Base-by-base conservation (phyloP, 768 basidiomycete species). In the Amylocystis lapponica region DNA sequence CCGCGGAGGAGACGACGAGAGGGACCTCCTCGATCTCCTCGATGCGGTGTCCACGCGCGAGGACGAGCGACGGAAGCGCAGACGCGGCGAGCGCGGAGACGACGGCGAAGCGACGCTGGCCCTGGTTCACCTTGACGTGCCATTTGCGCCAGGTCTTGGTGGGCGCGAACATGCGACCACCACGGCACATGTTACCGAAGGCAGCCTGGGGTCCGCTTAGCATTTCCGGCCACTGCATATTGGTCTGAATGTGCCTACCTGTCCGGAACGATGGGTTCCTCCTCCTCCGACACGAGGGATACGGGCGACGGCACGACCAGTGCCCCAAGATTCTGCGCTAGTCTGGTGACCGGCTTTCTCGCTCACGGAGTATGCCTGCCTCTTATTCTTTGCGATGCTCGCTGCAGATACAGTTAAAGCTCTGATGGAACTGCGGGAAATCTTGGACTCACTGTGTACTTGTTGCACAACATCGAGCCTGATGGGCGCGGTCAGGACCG, bases 121-220 rank as follows among this genome's bases (percentile, higher is more conserved):
- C 95, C 77, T 93, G 89, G 83, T 94, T 94, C 49, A 97, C 89
- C 76, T 97, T 99, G 75, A 98, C 88, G 73, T 99, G 96, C 96
- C 96, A 99, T 68, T 83, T 94, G 71, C 95, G 86, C 95, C 94
- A 98, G 64, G 82, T 89, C 78, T 96, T 97, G 72, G 95, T 98
- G 14, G 96, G 96, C 22, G 95, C 95, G 70, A 99, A 98, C 96
- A 99, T 98, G 64, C 96, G 92, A 75, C 96, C 96, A 63, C 96
- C 95, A 69, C 96, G 89, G 78, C 95, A 98, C 96, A 99, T 98
- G 86, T 98, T 98, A 62, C 96, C 96, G 73, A 98, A 98, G 25
- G 96, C 96, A 66, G 91, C 96, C 86, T 95, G 30, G 13, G 43
- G 20, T 12, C 20, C 20, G 20, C 17, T n/a, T n/a, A n/a, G n/a